Percentiles rank a stretch among this genome's conserved stretches.
Evolutionary conservation across 1,284 basidiomycete species (phyloP).

Genomic region (Sanghuangporus baumii): DNA sequence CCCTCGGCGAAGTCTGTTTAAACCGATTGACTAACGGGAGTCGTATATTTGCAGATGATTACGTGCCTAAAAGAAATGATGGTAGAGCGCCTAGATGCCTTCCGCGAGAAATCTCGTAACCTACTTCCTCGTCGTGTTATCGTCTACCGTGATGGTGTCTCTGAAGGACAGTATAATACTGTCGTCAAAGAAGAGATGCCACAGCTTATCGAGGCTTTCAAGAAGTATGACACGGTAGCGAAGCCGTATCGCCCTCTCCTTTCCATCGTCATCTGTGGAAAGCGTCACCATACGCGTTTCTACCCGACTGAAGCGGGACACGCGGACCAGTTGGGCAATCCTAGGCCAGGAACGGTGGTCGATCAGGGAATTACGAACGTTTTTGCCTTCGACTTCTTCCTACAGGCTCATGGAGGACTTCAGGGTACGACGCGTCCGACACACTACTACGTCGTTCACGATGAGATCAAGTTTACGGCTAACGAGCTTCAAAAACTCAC

Average conservation of each 20-base stretch:
- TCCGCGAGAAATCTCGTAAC: conserved; percentile 38
- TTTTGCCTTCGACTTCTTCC: conserved; percentile 74
- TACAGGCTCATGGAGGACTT: conserved; percentile 36
- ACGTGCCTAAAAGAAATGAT: conserved; percentile 66
- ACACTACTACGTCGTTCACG: conserved; percentile 73
- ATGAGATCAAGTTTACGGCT: conserved; percentile 62
- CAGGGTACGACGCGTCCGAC: conserved; percentile 60
- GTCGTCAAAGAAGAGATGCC: conserved; percentile 65
- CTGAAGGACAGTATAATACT: conserved; percentile 71
- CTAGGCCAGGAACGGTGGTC: conserved; percentile 69
- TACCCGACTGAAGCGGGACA: conserved; percentile 54
- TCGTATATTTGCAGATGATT: conserved; percentile 51
- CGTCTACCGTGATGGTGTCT: conserved; percentile 76
- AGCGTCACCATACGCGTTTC: conserved; percentile 82
- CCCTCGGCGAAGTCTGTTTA: neutral
- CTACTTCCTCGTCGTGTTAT: conserved; percentile 56
- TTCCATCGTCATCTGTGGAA: conserved; percentile 74
- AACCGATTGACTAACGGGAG: neutral
- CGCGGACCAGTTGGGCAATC: conserved; percentile 62
- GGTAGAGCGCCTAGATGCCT: conserved; percentile 53
- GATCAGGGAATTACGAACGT: conserved; percentile 61
- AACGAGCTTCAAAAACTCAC: conserved; percentile 58
- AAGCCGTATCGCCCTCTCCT: conserved; percentile 57
- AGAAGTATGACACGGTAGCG: conserved; percentile 40
- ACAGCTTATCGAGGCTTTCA: conserved; percentile 55